phyloP scores from a whole-genome alignment of 129 eudicot genomes.

The Escallonia herrerae region DNA sequence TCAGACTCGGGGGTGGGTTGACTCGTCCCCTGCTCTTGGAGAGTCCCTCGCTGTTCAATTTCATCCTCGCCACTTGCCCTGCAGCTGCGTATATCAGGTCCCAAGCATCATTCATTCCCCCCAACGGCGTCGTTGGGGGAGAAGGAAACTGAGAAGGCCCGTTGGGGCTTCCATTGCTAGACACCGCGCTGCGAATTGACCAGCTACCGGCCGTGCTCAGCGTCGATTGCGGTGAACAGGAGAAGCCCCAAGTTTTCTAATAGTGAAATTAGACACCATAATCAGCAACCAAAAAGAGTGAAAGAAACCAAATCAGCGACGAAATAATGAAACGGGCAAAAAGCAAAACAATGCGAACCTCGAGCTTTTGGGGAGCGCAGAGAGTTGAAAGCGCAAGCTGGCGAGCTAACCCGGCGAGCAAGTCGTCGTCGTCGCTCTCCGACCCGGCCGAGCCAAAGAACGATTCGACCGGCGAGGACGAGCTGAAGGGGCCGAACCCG shows the following conservation, averaged over 20 bases:
- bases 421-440: slow-evolving; percentile 46
- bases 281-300: neutral
- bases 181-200: slow-evolving; percentile 9
- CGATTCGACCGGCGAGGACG: slow-evolving; percentile 16
- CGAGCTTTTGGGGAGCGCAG: slow-evolving; percentile 4
- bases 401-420: slow-evolving; percentile 43
- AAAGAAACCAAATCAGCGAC: neutral
- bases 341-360: slow-evolving; percentile 20
- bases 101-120: slow-evolving; percentile 28
- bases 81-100: slow-evolving; percentile 54
- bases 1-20: slow-evolving; percentile 13
- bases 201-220: slow-evolving; percentile 19
- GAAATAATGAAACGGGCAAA: neutral
- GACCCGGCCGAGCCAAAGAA: slow-evolving; percentile 26
- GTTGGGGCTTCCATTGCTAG: slow-evolving; percentile 31
- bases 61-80: slow-evolving; percentile 41
- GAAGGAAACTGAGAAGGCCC: slow-evolving; percentile 28
- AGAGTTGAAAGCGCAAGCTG: slow-evolving; percentile 41
- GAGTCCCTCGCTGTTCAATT: slow-evolving; percentile 5
- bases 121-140: slow-evolving; percentile 31
- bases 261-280: neutral
- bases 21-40: slow-evolving; percentile 4
- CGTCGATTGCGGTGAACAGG: slow-evolving; percentile 71
- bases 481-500: slow-evolving; percentile 1
- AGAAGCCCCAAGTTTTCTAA: slow-evolving; percentile 28